Conservation (phyloP, 805 yeast species). For the Candida palmyrensis region DNA sequence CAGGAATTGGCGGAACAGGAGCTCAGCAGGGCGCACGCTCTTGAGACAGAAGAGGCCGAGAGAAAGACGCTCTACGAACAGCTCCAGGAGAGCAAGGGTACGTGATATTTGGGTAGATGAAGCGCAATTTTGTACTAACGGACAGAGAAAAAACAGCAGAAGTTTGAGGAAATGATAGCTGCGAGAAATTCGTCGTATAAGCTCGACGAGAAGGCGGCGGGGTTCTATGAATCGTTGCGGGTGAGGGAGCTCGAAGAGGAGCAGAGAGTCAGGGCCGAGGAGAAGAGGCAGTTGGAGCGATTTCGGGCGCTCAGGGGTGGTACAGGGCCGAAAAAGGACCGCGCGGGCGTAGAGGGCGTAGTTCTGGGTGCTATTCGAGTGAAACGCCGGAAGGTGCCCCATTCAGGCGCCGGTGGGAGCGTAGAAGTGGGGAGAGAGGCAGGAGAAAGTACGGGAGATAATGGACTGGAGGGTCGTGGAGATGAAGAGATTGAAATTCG, state of each 20-base stretch:
- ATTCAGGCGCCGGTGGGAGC: no score
- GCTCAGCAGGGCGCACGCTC: background rate
- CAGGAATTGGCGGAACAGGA: background rate
- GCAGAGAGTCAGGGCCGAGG: constrained; percentile 14
- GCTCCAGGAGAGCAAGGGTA: constrained; percentile 34
- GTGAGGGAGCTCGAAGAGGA: constrained; percentile 15
- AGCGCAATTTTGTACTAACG: background rate
- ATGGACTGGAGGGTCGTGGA: no score
- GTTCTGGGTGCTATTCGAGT: no score
- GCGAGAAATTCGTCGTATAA: constrained; percentile 36
- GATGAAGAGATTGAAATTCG: no score
- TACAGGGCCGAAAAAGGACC: no score
- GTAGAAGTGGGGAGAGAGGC: no score
- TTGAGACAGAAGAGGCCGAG: constrained; percentile 14
- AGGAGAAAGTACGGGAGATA: no score
- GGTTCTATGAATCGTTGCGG: constrained; percentile 26
- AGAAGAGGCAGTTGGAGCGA: constrained; percentile 15
- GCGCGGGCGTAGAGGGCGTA: no score
- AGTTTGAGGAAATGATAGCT: constrained; percentile 24
- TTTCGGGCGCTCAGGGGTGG: background rate
- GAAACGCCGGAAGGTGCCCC: no score
- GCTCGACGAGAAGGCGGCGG: constrained; percentile 30
- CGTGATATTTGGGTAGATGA: constrained; percentile 10
- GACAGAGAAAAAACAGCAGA: constrained; percentile 25
- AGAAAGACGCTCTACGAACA: constrained; percentile 41